These are phyloP conservation scores for Hyphodiscus sp. DNA, from an alignment of 2,329 filamentous ascomycete species.

Conservation along the genomic window DNA sequence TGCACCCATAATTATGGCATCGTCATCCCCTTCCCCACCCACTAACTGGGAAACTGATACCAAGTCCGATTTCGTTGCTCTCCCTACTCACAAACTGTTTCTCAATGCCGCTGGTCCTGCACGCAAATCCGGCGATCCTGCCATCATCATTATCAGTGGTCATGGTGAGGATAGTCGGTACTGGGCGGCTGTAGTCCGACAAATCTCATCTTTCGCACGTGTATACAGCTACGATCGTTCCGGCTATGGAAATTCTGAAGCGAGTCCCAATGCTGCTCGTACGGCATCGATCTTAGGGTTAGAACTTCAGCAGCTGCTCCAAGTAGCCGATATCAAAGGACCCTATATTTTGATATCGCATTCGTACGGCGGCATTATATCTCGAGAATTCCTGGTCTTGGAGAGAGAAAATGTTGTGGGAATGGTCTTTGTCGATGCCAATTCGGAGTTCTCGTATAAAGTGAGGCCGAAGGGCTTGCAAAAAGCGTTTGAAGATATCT, in stretches of 20 bases:
- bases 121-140: neutral
- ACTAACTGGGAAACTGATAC: too few relatives aligned
- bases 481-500: too few relatives aligned
- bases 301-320: conserved; percentile 12
- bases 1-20: too few relatives aligned
- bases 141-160: neutral
- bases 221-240: neutral
- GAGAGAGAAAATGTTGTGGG: conserved; percentile 9
- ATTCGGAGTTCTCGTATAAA: too few relatives aligned
- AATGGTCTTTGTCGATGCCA: conserved; percentile 17
- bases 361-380: conserved; percentile 14
- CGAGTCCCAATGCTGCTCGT: too few relatives aligned
- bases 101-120: too few relatives aligned
- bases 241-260: neutral
- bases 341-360: conserved; percentile 17
- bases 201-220: neutral
- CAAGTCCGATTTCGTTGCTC: too few relatives aligned
- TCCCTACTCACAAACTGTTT: too few relatives aligned
- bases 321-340: conserved; percentile 2
- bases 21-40: too few relatives aligned
- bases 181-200: neutral
- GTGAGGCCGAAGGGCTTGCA: too few relatives aligned
- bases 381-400: conserved; percentile 11
- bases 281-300: neutral
- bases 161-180: neutral